A percentile compares a stretch with the other conserved stretches of the same genome.
Conservation (phyloP, 257 asterid genomes). For the Nicotiana sylvestris region DNA sequence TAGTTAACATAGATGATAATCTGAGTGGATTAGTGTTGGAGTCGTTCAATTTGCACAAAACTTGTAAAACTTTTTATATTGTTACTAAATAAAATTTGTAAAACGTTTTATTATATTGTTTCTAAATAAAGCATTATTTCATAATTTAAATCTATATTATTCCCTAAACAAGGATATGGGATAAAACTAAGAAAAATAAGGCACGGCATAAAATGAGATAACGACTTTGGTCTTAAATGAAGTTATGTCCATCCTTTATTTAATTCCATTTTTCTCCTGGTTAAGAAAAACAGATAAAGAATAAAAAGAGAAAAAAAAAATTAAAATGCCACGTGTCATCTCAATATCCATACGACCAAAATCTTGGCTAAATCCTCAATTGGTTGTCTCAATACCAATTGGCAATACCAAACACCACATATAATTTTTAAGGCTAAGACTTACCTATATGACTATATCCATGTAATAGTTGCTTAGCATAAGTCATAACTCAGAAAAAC, state of each 20-base stretch:
- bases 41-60: background rate
- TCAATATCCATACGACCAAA: background rate
- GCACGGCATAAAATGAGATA: background rate
- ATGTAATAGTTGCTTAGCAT: background rate
- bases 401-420: slow-evolving; percentile 21
- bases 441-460: background rate
- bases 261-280: background rate
- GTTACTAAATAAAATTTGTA: background rate
- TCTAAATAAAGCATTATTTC: background rate
- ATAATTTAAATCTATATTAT: too few relatives aligned
- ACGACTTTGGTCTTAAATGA: background rate
- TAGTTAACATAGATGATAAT: too few relatives aligned
- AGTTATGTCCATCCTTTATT: background rate
- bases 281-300: background rate
- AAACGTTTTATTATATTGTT: too few relatives aligned
- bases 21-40: background rate
- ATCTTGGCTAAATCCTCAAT: background rate
- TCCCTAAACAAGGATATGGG: background rate
- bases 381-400: slow-evolving; percentile 17
- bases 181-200: background rate
- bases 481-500: background rate
- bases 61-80: background rate
- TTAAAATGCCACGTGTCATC: background rate
- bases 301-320: too few relatives aligned
- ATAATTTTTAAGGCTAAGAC: slow-evolving; percentile 14